Percentiles rank a stretch among this genome's conserved stretches.
These are phyloP conservation scores for Vitis hybrid DNA, from an alignment of 177 flowering plant genomes.

Conservation along the genomic window DNA sequence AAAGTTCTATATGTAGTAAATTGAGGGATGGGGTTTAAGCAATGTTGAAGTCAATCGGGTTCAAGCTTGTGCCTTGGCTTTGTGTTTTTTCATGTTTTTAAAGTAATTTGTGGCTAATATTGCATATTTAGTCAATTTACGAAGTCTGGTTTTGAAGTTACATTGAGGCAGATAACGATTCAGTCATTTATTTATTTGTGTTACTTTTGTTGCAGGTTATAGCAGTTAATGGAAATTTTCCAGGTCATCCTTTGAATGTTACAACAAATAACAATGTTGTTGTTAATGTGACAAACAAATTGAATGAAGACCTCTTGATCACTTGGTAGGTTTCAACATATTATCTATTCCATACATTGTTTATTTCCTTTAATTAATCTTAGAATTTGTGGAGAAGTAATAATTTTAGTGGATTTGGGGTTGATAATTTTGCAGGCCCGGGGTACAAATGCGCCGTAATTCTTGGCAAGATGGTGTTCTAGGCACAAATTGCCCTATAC, in stretches of 20 bases:
- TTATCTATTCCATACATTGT: too few species aligned
- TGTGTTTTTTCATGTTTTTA: too few species aligned
- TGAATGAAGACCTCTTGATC: conserved; percentile 77
- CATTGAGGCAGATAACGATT: background rate
- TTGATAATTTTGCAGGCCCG: conserved; percentile 53
- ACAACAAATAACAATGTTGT: conserved; percentile 84
- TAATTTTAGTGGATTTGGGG: background rate
- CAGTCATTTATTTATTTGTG: background rate
- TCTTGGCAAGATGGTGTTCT: conserved; percentile 97
- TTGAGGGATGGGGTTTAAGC: too few species aligned
- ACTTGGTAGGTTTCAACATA: conserved; percentile 56
- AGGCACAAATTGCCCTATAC: conserved; percentile 96
- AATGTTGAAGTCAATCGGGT: too few species aligned
- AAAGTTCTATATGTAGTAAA: too few species aligned
- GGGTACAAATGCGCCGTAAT: conserved; percentile 71
- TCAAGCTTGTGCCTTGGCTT: too few species aligned
- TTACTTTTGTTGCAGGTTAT: conserved; percentile 61
- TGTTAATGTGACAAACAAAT: conserved; percentile 73
- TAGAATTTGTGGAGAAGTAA: background rate
- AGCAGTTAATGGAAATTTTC: conserved; percentile 80
- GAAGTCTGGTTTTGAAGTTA: conserved; percentile 2
- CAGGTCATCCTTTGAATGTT: conserved; percentile 81
- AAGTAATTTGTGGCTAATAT: too few species aligned
- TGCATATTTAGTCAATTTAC: too few species aligned
- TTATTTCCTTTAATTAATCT: background rate